Conservation (phyloP, 495 filamentous ascomycete genomes). For the Lophiotrema nucula region DNA sequence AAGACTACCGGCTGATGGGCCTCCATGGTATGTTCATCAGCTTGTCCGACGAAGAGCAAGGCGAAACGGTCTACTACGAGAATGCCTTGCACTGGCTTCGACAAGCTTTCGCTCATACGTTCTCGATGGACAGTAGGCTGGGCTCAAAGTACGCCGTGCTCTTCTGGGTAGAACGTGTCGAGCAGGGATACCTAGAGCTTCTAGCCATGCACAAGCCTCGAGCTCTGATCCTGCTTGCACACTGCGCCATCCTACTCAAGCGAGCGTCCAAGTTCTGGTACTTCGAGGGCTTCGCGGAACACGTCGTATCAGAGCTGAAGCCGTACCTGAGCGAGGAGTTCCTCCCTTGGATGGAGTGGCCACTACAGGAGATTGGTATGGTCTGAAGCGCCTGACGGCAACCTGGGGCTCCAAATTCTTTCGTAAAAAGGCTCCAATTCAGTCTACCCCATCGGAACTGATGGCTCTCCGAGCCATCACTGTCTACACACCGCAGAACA, state of each 20-base stretch:
- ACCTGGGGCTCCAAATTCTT: too few relatives aligned
- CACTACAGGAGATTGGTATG: slow-evolving; percentile 10
- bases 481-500: too few relatives aligned
- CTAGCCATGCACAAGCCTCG: neutral
- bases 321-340: slow-evolving; percentile 9
- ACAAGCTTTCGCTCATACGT: slow-evolving; percentile 18
- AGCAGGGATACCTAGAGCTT: slow-evolving; percentile 12
- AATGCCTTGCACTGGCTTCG: slow-evolving; percentile 16
- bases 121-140: neutral
- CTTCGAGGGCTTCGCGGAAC: slow-evolving; percentile 12
- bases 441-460: too few relatives aligned
- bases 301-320: slow-evolving; percentile 12
- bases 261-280: slow-evolving; percentile 14
- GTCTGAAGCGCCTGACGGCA: too few relatives aligned
- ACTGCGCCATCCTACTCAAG: slow-evolving; percentile 13
- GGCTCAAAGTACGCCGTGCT: slow-evolving; percentile 10
- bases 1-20: slow-evolving; percentile 13
- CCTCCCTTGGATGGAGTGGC: slow-evolving; percentile 25
- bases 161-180: slow-evolving; percentile 7
- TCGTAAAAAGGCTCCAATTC: too few relatives aligned
- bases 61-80: slow-evolving; percentile 10
- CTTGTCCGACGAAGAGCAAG: neutral
- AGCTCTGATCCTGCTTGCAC: slow-evolving; percentile 15
- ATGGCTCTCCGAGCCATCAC: too few relatives aligned
- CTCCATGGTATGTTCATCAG: slow-evolving; percentile 6